Conservation (phyloP, 768 basidiomycete genomes). For the Lentinula sp. region DNA sequence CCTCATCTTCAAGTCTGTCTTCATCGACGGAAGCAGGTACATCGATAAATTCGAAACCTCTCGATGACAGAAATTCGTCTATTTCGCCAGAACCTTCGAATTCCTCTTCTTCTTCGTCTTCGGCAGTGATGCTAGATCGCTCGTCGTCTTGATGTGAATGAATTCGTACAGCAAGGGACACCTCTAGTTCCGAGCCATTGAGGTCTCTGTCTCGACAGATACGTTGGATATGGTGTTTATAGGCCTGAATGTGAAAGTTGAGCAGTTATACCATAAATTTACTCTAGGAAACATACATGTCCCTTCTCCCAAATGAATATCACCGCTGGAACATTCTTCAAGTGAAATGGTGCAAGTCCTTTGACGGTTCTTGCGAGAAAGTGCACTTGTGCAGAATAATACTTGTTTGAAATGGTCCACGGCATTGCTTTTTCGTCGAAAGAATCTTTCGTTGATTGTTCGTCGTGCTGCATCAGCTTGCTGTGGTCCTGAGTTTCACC, state of each 20-base stretch:
- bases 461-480: not conserved
- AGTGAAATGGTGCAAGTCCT: conserved; percentile 33
- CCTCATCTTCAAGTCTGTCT: not conserved
- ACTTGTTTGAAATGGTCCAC: conserved; percentile 77
- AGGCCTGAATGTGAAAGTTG: conserved; percentile 35
- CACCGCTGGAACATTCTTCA: conserved; percentile 57
- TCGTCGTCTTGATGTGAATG: conserved; percentile 12
- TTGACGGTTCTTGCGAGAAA: conserved; percentile 50
- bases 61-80: conserved; percentile 60
- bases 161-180: conserved; percentile 62
- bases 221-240: conserved; percentile 46
- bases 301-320: conserved; percentile 66
- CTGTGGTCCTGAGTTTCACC: not conserved
- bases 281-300: conserved; percentile 42
- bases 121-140: not conserved
- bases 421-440: conserved; percentile 34
- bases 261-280: conserved; percentile 5
- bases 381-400: conserved; percentile 74
- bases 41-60: conserved; percentile 78
- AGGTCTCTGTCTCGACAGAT: conserved; percentile 38
- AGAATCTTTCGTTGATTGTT: conserved; percentile 5
- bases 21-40: conserved; percentile 11
- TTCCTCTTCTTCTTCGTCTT: conserved; percentile 20
- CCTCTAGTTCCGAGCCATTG: conserved; percentile 56
- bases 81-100: conserved; percentile 47